These are phyloP conservation scores for Chaetomium olivaceum DNA, from an alignment of 2,329 filamentous ascomycete species.

Conservation along the genomic window DNA sequence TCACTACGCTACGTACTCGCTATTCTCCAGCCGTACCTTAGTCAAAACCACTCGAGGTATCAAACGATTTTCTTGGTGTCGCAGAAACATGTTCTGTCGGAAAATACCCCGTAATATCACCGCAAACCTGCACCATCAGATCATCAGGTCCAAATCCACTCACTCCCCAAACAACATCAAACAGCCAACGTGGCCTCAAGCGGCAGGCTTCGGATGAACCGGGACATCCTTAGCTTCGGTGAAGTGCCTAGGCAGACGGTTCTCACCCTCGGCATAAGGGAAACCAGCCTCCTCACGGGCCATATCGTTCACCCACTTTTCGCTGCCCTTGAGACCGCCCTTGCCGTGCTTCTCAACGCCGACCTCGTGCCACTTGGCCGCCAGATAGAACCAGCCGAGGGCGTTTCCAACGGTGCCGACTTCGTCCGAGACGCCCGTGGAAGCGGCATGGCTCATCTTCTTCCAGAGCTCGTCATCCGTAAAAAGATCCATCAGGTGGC, in stretches of 20 bases:
- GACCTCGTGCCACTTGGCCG: slow-evolving; percentile 61
- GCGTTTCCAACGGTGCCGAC: slow-evolving; percentile 80
- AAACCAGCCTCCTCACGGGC: slow-evolving; percentile 64
- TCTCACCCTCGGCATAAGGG: slow-evolving; percentile 60
- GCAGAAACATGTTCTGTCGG: background rate
- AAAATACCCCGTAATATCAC: background rate
- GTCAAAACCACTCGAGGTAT: background rate
- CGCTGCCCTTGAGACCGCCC: slow-evolving; percentile 56
- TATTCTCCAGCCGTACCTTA: background rate
- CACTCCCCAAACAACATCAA: background rate
- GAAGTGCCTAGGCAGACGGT: slow-evolving; percentile 56
- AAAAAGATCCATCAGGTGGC: slow-evolving; percentile 66
- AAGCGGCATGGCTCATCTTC: slow-evolving; percentile 65
- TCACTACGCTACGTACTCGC: background rate
- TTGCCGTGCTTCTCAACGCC: slow-evolving; percentile 46
- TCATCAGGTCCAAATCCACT: background rate
- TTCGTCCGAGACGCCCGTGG: slow-evolving; percentile 72
- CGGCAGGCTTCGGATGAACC: slow-evolving; percentile 25
- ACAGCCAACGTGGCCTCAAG: background rate
- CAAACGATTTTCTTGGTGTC: background rate
- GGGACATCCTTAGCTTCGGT: slow-evolving; percentile 37
- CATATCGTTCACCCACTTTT: slow-evolving; percentile 73
- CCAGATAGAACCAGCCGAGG: slow-evolving; percentile 75
- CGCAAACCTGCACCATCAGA: background rate
- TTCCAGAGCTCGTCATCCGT: slow-evolving; percentile 64